Evolutionary conservation across 2,329 filamentous ascomycete genomes (phyloP).

Genomic region (Alternaria postmessia): DNA sequence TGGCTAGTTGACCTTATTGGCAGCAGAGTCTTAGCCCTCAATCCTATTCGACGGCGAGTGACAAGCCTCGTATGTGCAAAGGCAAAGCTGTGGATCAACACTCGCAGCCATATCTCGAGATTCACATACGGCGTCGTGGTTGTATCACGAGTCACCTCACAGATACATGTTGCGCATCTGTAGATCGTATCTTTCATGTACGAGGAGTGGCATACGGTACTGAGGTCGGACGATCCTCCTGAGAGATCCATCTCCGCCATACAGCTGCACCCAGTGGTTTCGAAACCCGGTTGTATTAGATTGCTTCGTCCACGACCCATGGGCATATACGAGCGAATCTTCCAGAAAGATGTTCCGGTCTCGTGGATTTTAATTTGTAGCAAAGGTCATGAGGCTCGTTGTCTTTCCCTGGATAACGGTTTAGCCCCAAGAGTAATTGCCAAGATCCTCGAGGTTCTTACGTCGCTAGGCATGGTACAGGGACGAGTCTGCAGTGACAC

Average conservation of each 20-base stretch:
- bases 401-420: slow-evolving; percentile 14
- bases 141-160: slow-evolving; percentile 6
- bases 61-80: slow-evolving; percentile 13
- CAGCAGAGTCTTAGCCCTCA: slow-evolving; percentile 13
- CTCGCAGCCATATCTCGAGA: background rate
- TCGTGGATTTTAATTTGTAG: slow-evolving; percentile 25
- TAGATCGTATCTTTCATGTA: slow-evolving; percentile 4
- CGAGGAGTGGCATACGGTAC: background rate
- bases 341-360: slow-evolving; percentile 33
- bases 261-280: slow-evolving; percentile 23
- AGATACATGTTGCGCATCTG: background rate
- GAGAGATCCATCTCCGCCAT: background rate
- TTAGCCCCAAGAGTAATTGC: background rate
- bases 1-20: slow-evolving; percentile 28
- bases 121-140: background rate
- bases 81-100: slow-evolving; percentile 22
- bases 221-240: slow-evolving; percentile 1
- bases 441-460: slow-evolving; percentile 11
- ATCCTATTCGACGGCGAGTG: slow-evolving; percentile 16
- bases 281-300: slow-evolving; percentile 31
- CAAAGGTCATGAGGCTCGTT: slow-evolving; percentile 33
- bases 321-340: slow-evolving; percentile 25
- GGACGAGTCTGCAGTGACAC: background rate
- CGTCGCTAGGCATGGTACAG: slow-evolving; percentile 2
- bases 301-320: slow-evolving; percentile 21